phyloP scores from a whole-genome alignment of 2,329 filamentous ascomycete species.

The Colletotrichum shisoi region DNA sequence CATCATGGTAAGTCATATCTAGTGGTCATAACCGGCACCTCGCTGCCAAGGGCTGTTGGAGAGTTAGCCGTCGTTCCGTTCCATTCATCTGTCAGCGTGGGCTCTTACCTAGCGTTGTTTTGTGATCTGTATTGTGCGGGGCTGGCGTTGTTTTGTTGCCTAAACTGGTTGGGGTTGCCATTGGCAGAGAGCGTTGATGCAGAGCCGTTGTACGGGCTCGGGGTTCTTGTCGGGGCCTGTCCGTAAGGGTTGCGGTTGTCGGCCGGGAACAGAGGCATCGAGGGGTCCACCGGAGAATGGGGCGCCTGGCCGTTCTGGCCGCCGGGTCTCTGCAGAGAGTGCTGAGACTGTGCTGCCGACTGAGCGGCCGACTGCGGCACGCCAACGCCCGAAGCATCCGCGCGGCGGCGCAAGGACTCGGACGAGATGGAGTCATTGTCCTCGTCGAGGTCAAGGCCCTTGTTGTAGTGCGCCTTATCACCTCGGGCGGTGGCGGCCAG shows the following conservation, averaged over 20 bases:
- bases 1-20: constrained; percentile 32
- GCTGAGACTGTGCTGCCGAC: constrained; percentile 41
- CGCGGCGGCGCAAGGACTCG: constrained; percentile 50
- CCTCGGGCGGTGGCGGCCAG: constrained; percentile 88
- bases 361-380: constrained; percentile 44
- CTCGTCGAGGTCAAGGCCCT: constrained; percentile 52
- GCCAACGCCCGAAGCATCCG: constrained; percentile 41
- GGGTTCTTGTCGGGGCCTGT: constrained; percentile 47
- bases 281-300: constrained; percentile 53
- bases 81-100: constrained; percentile 28
- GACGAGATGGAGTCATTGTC: constrained; percentile 54
- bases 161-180: constrained; percentile 43
- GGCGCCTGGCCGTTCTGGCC: constrained; percentile 43
- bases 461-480: constrained; percentile 63
- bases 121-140: constrained; percentile 50
- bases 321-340: constrained; percentile 42
- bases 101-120: constrained; percentile 51
- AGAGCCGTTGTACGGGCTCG: constrained; percentile 49
- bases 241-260: constrained; percentile 43
- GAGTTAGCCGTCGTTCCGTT: not conserved
- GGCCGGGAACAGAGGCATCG: constrained; percentile 55
- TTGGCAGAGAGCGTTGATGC: constrained; percentile 44
- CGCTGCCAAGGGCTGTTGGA: constrained; percentile 55
- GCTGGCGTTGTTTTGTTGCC: constrained; percentile 46
- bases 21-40: constrained; percentile 55